Evolutionary conservation across 129 eudicot genomes (phyloP).

Genomic region (Calendula officinalis): DNA sequence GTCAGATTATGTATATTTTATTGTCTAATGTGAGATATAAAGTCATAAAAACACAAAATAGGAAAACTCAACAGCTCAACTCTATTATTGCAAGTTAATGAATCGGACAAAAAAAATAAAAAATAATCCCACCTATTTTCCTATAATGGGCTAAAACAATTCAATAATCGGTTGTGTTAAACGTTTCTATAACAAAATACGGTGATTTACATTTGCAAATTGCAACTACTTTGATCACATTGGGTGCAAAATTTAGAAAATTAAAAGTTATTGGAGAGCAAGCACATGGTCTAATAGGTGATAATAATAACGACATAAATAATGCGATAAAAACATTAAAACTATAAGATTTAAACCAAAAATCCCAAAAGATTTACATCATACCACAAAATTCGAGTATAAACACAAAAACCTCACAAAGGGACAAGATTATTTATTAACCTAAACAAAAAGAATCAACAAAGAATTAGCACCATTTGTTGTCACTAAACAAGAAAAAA

Average conservation of each 20-base stretch:
- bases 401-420: constrained; percentile 19
- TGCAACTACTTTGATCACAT: constrained; percentile 62
- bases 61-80: no score
- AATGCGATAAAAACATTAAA: neutral
- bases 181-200: constrained; percentile 56
- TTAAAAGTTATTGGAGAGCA: constrained; percentile 72
- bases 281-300: constrained; percentile 44
- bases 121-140: no score
- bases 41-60: no score
- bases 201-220: constrained; percentile 84
- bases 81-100: no score
- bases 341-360: constrained; percentile 3
- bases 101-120: no score
- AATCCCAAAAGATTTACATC: constrained; percentile 34
- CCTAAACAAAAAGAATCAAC: constrained; percentile 11
- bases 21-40: no score
- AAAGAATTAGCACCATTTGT: constrained; percentile 3
- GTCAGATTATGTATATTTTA: no score
- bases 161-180: constrained; percentile 26
- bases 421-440: constrained; percentile 20
- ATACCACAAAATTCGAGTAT: constrained; percentile 30
- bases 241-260: constrained; percentile 83
- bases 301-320: constrained; percentile 23
- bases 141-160: no score
- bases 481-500: constrained; percentile 12